phyloP scores from a whole-genome alignment of 2,329 filamentous ascomycete genomes.

The Phyllosticta ampelicida region DNA sequence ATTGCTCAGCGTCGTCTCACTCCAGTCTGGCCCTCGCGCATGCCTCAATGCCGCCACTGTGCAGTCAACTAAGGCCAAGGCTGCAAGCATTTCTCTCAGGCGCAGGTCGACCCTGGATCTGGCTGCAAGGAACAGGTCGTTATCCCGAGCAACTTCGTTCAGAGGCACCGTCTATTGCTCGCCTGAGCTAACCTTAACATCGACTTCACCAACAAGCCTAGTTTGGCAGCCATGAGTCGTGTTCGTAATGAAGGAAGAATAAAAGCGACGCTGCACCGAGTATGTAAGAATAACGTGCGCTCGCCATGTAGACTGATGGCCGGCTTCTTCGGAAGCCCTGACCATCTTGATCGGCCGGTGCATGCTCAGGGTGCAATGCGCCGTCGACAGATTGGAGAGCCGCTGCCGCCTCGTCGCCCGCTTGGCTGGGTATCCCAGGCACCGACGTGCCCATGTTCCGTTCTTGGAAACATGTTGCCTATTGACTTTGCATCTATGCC shows the following conservation, averaged over 20 bases:
- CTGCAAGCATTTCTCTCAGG: background rate
- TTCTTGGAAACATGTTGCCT: background rate
- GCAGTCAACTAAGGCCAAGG: background rate
- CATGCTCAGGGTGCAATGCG: background rate
- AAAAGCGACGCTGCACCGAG: background rate
- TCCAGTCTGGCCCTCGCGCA: background rate
- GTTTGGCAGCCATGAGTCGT: background rate
- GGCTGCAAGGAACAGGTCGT: background rate
- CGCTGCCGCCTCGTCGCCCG: background rate
- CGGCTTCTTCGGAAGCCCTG: background rate
- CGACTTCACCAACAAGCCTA: conserved; percentile 7
- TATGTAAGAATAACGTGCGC: background rate
- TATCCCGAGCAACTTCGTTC: background rate
- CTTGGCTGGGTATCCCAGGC: background rate
- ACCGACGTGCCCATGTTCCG: background rate
- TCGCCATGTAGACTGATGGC: background rate
- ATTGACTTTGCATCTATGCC: background rate
- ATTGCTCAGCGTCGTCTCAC: background rate
- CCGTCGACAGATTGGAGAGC: background rate
- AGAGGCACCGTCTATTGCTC: background rate
- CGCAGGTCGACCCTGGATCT: background rate
- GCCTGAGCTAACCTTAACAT: conserved; percentile 4
- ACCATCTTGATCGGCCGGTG: background rate
- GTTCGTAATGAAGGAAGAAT: background rate
- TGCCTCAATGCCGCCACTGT: conserved; percentile 1